Base-by-base conservation (phyloP, 2,329 filamentous ascomycete species). In the Aureobasidium sp. region DNA sequence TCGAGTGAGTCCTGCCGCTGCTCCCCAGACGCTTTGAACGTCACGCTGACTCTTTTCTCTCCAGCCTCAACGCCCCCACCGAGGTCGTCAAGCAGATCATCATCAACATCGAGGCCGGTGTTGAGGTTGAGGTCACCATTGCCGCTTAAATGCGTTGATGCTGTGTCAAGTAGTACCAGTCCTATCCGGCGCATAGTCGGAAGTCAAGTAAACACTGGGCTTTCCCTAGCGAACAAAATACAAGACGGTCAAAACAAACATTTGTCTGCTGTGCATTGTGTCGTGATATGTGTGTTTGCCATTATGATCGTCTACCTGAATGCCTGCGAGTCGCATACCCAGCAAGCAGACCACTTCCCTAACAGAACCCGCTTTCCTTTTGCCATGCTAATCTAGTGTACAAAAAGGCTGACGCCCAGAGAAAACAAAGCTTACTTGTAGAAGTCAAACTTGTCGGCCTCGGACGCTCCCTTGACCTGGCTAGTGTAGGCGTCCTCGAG, bases 21-120 rank as follows among this genome's bases (percentile, higher is more conserved):
- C 27, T 1, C 5, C 9, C 22, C 11, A 14, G 6, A 22, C 12
- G n/a, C 22, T 34, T n/a, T 31, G 17, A 31, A 20, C 25, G 31
- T 44, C 52, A 58, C 29, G 56, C 20, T 25, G 52, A 58, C 41
- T 48, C 14, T 25, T 25, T 37, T 36, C 7, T 9, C 29, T 42
- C 64, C 67, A 89, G 87, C 81, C 84, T 99, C 70, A 92, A 95
- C 82, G 94, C 94, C 73, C 94, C 94, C 67, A 99, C 94, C 75
- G 94, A 99, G 87, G 88, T 93, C 70, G 90, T 95, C 82, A 95
- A 95, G 88, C 88, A 91, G 81, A 92, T 94, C 84, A 94, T 94
- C 78, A 89, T 94, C 84, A 95, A 94, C 84, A 94, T 94, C 78
- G 90, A 94, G 83, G 90, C 90, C 69, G 90, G 90, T 82, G 90